Evolutionary conservation across 805 yeast species (phyloP).

Genomic region (Candida sithepensis): DNA sequence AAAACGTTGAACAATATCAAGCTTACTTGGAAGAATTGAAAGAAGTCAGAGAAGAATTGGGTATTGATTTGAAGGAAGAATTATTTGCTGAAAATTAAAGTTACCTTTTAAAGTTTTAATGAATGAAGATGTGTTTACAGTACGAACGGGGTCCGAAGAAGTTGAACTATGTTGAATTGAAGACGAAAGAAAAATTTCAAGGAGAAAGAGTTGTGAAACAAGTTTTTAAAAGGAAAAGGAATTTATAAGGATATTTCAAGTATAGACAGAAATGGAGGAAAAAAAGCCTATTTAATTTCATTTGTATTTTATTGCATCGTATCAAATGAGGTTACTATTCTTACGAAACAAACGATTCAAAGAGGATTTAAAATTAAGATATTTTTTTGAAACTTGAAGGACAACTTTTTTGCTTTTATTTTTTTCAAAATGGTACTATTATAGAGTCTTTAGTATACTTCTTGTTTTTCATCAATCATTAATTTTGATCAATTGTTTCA

Average conservation of each 20-base stretch:
- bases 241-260: not conserved
- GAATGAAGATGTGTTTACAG: not conserved
- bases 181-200: not conserved
- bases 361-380: not conserved
- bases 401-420: not conserved
- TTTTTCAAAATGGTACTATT: not conserved
- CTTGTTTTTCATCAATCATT: not conserved
- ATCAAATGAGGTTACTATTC: not conserved
- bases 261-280: not conserved
- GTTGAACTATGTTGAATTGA: not conserved
- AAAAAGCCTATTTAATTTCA: not conserved
- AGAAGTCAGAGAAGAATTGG: slow-evolving; percentile 87
- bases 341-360: not conserved
- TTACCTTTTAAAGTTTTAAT: not conserved
- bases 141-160: not conserved
- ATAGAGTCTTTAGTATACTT: slow-evolving; percentile 1
- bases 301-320: not conserved
- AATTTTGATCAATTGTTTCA: not conserved
- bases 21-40: slow-evolving; percentile 95
- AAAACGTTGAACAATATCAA: slow-evolving; percentile 87
- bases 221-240: not conserved
- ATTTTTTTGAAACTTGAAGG: not conserved
- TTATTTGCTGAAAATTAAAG: slow-evolving; percentile 42
- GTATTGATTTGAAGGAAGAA: slow-evolving; percentile 90
- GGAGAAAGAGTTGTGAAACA: not conserved